Conservation (phyloP, 2,329 filamentous ascomycete species). For the Ophiostoma montium region DNA sequence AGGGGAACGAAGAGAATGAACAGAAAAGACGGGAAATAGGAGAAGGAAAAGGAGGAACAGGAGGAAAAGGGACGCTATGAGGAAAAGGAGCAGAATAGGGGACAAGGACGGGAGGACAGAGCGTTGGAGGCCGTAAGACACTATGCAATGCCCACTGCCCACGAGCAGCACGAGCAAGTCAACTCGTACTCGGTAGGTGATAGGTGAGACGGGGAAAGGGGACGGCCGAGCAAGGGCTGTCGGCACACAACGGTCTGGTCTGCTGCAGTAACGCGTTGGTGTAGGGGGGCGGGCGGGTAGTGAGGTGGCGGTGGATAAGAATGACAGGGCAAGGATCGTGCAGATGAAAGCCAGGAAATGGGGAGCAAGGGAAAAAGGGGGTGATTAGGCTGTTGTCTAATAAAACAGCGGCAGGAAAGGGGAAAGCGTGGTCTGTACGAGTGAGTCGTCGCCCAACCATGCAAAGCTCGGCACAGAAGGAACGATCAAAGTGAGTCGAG, state of each 20-base stretch:
- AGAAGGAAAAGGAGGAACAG: neutral
- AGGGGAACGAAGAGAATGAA: neutral
- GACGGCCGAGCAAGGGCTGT: neutral
- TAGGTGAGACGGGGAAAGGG: neutral
- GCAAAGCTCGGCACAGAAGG: conserved; percentile 6
- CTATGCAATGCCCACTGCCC: neutral
- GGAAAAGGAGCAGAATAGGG: neutral
- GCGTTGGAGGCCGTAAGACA: neutral
- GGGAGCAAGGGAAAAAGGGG: conserved; percentile 3
- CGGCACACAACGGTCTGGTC: neutral
- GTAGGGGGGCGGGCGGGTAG: neutral
- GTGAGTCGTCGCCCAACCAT: no score
- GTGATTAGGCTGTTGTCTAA: neutral
- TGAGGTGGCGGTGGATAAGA: conserved; percentile 1
- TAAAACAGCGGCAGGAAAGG: conserved; percentile 8
- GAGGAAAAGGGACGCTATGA: neutral
- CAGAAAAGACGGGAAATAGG: neutral
- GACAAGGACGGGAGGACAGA: neutral
- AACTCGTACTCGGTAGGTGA: neutral
- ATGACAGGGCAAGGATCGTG: neutral
- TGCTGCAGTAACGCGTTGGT: neutral
- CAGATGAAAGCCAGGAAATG: neutral
- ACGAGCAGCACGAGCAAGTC: neutral
- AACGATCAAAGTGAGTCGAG: no score
- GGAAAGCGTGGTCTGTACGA: conserved; percentile 3